A percentile compares a stretch with the other conserved stretches of the same genome.
Conservation (phyloP, 2,329 filamentous ascomycete genomes). For the Pseudocercospora cruenta region DNA sequence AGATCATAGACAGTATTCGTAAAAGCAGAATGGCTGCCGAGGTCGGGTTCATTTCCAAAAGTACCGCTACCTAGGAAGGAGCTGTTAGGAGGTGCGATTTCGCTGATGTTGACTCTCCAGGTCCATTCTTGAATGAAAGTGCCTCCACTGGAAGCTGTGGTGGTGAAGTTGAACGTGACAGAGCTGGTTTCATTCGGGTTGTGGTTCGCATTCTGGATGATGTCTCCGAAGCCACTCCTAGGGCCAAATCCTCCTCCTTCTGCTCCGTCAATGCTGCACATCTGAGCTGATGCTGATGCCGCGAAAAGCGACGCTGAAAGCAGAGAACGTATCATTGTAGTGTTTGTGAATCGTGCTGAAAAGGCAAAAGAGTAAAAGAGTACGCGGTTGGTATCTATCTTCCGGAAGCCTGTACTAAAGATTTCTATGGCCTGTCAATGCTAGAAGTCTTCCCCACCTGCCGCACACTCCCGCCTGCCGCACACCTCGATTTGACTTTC, state of each 20-base stretch:
- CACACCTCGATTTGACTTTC: too few species aligned
- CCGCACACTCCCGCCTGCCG: too few species aligned
- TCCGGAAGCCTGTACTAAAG: not conserved
- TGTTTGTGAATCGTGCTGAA: not conserved
- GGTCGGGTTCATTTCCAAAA: not conserved
- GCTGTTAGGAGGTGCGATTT: not conserved
- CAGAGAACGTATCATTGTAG: not conserved
- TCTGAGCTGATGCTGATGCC: not conserved
- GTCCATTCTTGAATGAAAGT: slow-evolving; percentile 1
- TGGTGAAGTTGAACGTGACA: not conserved
- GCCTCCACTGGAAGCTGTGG: not conserved
- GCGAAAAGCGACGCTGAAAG: slow-evolving; percentile 1
- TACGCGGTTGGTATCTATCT: not conserved
- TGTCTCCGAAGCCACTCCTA: not conserved
- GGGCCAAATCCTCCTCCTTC: not conserved
- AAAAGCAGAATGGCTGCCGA: not conserved
- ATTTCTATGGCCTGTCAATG: not conserved
- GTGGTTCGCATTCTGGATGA: not conserved
- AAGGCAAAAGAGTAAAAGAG: not conserved
- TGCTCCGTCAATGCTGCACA: slow-evolving; percentile 1
- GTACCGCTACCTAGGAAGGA: not conserved
- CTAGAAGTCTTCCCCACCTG: too few species aligned
- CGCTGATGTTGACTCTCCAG: slow-evolving; percentile 10
- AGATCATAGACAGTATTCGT: slow-evolving; percentile 3
- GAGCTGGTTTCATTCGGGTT: not conserved